Conservation (phyloP, 139 green algal genomes). For the Haematococcus lacustris region DNA sequence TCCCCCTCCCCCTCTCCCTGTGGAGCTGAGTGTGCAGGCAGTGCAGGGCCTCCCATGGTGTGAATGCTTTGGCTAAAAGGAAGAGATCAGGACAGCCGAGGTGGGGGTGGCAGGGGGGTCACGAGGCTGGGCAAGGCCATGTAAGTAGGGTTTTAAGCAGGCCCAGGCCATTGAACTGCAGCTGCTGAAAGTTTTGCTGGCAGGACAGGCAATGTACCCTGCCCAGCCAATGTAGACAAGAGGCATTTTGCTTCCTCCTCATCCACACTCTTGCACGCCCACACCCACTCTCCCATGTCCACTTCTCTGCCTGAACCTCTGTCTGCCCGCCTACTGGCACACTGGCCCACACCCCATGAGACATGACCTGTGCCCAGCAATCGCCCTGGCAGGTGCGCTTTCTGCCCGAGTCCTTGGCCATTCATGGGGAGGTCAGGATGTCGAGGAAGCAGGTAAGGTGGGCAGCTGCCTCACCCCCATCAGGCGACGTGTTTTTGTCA, state of each 20-base stretch:
- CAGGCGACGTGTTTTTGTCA: neutral
- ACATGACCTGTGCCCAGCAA: neutral
- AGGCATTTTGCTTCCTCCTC: neutral
- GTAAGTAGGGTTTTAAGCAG: no score
- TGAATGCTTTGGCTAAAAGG: no score
- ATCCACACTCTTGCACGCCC: neutral
- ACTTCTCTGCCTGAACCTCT: neutral
- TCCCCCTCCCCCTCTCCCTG: no score
- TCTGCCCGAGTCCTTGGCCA: conserved; percentile 23
- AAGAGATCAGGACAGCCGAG: no score
- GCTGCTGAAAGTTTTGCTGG: no score
- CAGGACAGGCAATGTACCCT: no score
- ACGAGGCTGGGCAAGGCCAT: no score
- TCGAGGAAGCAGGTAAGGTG: conserved; percentile 36
- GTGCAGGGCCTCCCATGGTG: no score
- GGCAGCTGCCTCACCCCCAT: neutral
- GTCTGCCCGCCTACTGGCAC: neutral
- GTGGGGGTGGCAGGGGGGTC: no score
- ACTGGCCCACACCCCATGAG: neutral
- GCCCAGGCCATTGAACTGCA: no score
- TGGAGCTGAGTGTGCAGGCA: no score
- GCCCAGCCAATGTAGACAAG: no score
- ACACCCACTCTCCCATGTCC: neutral
- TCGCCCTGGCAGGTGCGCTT: conserved; percentile 23
- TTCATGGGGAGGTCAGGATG: conserved; percentile 19